Base-by-base conservation (phyloP, 2,329 filamentous ascomycete genomes). In the Exophiala alcalophila region DNA sequence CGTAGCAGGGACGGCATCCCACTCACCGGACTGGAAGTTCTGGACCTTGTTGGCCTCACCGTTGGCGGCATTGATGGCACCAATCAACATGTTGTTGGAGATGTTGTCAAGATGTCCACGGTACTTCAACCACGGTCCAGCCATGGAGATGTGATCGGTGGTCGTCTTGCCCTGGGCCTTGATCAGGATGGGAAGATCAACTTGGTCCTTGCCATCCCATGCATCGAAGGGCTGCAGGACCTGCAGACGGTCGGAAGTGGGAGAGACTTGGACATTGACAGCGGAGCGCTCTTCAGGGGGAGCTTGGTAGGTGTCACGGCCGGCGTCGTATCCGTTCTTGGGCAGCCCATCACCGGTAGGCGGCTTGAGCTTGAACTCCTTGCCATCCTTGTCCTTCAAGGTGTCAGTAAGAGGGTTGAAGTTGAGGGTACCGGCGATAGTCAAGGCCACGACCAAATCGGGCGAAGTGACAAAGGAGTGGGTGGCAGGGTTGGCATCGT, bases 31-130 rank as follows among this genome's bases (percentile, higher is more conserved):
- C 61, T 85, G 83, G 70, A 79, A 72, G 81, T 98, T 96, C 78
- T 87, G 84, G 69, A 98, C 76, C 78, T 94, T 95, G 82, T 98
- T 98, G 61, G 89, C 90, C 77, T 97, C 88, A 49, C 84, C 88
- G 72, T 97, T 98, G 63, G 86, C 90, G 61, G 84, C 83, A 74
- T 96, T 98, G 73, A 89, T 87, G 62, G 92, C 92, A 74, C 91
- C 91, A 60, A 97, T 96, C 68, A 97, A 73, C 88, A 96, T 94
- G 80, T 97, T 97, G 83, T 97, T 96, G 65, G 90, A 96, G 74
- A 97, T 96, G 80, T 97, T 97, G 81, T 96, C 91, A 62, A 97
- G 78, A 67, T 97, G 91, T 52, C 91, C 91, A 79, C 91, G 88
- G 81, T 96, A 97, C 79, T 96, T 96, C 68, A 97, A 77, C 90